Evolutionary conservation across 768 basidiomycete species (phyloP).

Genomic region (Termitomyces sp.): DNA sequence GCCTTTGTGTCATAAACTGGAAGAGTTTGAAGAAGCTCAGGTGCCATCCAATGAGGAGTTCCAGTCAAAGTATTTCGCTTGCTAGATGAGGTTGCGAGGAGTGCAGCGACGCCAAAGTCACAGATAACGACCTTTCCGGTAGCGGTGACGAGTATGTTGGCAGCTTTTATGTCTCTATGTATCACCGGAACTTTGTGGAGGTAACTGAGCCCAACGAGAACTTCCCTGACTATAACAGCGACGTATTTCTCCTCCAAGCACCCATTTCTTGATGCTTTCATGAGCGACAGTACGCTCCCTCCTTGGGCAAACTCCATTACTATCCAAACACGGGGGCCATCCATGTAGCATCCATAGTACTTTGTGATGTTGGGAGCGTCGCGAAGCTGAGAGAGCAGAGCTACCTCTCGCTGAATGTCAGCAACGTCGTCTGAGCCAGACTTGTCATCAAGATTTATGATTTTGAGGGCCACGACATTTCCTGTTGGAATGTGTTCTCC

Average conservation of each 20-base stretch:
- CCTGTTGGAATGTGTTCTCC: conserved; percentile 81
- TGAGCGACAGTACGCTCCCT: conserved; percentile 87
- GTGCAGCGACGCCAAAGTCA: conserved; percentile 97
- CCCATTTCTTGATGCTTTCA: conserved; percentile 76
- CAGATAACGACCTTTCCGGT: conserved; percentile 91
- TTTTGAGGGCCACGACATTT: conserved; percentile 92
- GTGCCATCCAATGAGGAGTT: conserved; percentile 99
- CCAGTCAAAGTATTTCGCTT: conserved; percentile 97
- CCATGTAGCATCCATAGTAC: conserved; percentile 95
- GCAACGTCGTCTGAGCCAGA: conserved; percentile 87
- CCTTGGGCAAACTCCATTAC: conserved; percentile 98
- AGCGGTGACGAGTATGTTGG: conserved; percentile 88
- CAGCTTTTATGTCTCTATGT: conserved; percentile 96
- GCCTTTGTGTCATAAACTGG: conserved; percentile 96
- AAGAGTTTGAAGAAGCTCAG: conserved; percentile 87
- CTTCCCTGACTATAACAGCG: conserved; percentile 83
- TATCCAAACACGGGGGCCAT: conserved; percentile 97
- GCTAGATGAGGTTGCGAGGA: conserved; percentile 75
- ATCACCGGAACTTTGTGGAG: conserved; percentile 94
- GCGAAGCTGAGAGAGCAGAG: conserved; percentile 82
- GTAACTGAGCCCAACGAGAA: conserved; percentile 80
- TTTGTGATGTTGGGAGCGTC: conserved; percentile 89
- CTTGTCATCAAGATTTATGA: conserved; percentile 91
- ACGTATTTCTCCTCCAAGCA: conserved; percentile 87
- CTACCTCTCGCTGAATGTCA: conserved; percentile 95